Evolutionary conservation across 495 filamentous ascomycete genomes (phyloP).

Genomic region (Eremomyces bilateralis): DNA sequence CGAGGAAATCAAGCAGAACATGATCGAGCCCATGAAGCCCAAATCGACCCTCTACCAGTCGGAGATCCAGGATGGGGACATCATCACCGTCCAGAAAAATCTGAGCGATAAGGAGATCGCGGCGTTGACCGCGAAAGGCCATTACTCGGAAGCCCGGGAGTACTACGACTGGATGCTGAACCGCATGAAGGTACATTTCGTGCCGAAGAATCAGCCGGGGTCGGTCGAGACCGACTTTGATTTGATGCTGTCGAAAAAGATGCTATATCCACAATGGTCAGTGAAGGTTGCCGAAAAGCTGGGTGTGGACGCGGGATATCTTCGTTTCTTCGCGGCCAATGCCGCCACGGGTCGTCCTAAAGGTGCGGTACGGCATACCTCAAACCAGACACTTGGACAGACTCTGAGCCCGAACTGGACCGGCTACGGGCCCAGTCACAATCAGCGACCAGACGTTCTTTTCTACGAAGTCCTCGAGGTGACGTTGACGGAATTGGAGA

Average conservation of each 20-base stretch:
- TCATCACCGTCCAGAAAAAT: constrained; percentile 72
- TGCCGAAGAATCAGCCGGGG: constrained; percentile 28
- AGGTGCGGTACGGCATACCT: constrained; percentile 46
- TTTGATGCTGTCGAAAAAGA: constrained; percentile 60
- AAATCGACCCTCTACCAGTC: constrained; percentile 73
- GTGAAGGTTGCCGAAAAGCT: constrained; percentile 70
- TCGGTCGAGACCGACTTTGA: constrained; percentile 38
- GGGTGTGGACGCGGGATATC: constrained; percentile 57
- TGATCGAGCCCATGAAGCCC: constrained; percentile 88
- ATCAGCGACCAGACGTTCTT: constrained; percentile 51
- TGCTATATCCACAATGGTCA: constrained; percentile 74
- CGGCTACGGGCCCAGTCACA: constrained; percentile 32
- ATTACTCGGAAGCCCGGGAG: constrained; percentile 11
- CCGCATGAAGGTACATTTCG: constrained; percentile 49
- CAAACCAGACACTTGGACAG: constrained; percentile 38
- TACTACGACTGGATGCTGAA: constrained; percentile 89
- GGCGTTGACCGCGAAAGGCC: constrained; percentile 1
- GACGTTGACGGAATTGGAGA: constrained; percentile 79
- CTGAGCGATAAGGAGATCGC: constrained; percentile 38
- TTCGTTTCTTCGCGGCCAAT: constrained; percentile 76
- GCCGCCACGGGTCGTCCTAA: constrained; percentile 51
- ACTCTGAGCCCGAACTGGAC: constrained; percentile 50
- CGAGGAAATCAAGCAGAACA: constrained; percentile 92
- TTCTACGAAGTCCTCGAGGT: constrained; percentile 88
- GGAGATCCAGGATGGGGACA: constrained; percentile 93